Conservation (phyloP, 495 filamentous ascomycete species). For the Talaromyces adpressus region DNA sequence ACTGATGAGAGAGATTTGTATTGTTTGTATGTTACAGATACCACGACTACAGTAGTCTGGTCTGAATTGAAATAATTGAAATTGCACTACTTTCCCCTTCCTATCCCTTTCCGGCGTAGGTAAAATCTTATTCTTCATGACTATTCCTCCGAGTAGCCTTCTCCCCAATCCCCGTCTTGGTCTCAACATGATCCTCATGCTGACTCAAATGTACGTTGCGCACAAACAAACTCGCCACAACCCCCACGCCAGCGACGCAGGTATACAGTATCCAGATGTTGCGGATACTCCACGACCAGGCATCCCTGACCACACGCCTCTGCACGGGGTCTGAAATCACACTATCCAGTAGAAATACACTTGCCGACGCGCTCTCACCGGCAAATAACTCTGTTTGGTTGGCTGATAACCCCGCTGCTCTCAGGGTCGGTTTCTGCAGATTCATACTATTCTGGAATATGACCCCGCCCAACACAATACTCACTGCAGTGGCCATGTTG, state of each 20-base stretch:
- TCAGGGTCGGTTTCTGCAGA: constrained; percentile 25
- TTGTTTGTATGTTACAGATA: background rate
- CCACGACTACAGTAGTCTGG: background rate
- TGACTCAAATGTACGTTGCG: constrained; percentile 40
- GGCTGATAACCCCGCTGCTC: constrained; percentile 37
- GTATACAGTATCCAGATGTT: constrained; percentile 60
- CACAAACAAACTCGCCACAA: constrained; percentile 50
- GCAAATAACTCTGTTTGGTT: constrained; percentile 33
- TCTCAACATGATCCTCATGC: constrained; percentile 58
- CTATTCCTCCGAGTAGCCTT: background rate
- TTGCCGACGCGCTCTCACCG: constrained; percentile 44
- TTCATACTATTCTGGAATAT: constrained; percentile 66
- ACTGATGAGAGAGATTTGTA: background rate
- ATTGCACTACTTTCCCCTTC: background rate
- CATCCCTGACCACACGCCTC: constrained; percentile 39
- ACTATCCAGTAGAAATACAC: constrained; percentile 35
- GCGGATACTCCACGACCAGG: constrained; percentile 52
- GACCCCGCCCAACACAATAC: constrained; percentile 72
- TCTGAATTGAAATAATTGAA: background rate
- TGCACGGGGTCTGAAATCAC: constrained; percentile 36
- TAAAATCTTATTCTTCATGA: background rate
- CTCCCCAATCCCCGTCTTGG: constrained; percentile 23
- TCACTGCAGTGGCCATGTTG: constrained; percentile 62
- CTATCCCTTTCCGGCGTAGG: no score
- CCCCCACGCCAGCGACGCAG: constrained; percentile 37